A percentile compares a stretch with the other conserved stretches of the same genome.
phyloP scores from a whole-genome alignment of 345 rosid species.

The Pugionium dolabratum region DNA sequence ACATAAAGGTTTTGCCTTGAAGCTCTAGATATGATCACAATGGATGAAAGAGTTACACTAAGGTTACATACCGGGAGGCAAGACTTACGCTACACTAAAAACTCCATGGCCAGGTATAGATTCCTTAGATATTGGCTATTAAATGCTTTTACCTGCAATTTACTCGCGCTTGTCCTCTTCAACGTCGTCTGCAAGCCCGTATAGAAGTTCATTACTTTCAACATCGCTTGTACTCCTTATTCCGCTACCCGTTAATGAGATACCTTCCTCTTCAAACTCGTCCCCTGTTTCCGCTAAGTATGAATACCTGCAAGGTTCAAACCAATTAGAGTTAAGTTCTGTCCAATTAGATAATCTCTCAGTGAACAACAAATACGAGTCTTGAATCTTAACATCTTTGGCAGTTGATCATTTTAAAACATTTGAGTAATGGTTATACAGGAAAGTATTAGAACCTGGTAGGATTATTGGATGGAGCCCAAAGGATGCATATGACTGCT shows the following conservation, averaged over 20 bases:
- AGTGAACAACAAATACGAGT: slow-evolving; percentile 13
- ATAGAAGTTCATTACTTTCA: slow-evolving; percentile 54
- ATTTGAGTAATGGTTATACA: background rate
- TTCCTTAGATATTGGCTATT: background rate
- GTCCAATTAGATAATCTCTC: slow-evolving; percentile 2
- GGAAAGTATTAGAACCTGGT: slow-evolving; percentile 60
- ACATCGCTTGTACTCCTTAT: slow-evolving; percentile 39
- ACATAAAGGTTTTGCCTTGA: too few relatives aligned
- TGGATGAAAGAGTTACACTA: slow-evolving; percentile 23
- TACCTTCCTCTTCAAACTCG: slow-evolving; percentile 76
- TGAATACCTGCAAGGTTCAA: slow-evolving; percentile 53
- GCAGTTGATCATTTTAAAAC: slow-evolving; percentile 9
- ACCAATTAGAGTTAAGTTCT: background rate
- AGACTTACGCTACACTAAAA: slow-evolving; percentile 17
- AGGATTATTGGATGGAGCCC: slow-evolving; percentile 90
- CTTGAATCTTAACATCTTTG: slow-evolving; percentile 9
- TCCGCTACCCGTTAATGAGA: slow-evolving; percentile 58
- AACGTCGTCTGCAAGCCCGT: slow-evolving; percentile 60
- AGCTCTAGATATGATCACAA: background rate
- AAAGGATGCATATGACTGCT: slow-evolving; percentile 78
- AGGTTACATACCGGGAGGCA: slow-evolving; percentile 30
- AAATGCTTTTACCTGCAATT: slow-evolving; percentile 12
- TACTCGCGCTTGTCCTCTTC: slow-evolving; percentile 89
- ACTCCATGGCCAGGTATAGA: slow-evolving; percentile 23
- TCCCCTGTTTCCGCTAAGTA: slow-evolving; percentile 71